Conservation (phyloP, 2,329 filamentous ascomycete species). For the Emericellopsis cladophorae region DNA sequence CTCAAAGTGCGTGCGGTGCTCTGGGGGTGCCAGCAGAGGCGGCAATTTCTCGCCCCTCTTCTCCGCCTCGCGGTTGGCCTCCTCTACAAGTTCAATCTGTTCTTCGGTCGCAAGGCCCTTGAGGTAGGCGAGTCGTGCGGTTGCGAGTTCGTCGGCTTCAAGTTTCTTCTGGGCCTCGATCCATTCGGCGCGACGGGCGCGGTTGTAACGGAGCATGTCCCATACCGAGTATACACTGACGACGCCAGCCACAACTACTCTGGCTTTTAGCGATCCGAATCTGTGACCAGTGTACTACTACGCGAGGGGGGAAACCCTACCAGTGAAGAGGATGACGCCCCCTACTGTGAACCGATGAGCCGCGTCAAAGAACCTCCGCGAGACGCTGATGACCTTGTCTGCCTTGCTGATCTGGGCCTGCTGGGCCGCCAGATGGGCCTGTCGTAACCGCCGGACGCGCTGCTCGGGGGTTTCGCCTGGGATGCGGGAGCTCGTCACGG, state of each 20-base stretch:
- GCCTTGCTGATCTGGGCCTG: conserved; percentile 40
- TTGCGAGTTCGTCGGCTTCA: conserved; percentile 40
- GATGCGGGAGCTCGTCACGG: conserved; percentile 6
- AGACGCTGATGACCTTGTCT: conserved; percentile 34
- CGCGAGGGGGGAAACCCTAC: conserved; percentile 22
- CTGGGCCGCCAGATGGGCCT: conserved; percentile 54
- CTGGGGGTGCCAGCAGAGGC: conserved; percentile 33
- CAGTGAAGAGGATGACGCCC: conserved; percentile 42
- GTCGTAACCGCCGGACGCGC: conserved; percentile 55
- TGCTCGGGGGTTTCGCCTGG: conserved; percentile 53
- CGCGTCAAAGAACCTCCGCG: conserved; percentile 38
- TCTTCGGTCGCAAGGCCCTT: conserved; percentile 42
- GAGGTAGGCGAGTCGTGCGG: conserved; percentile 48
- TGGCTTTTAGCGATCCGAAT: neutral
- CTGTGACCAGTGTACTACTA: neutral
- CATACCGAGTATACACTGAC: conserved; percentile 45
- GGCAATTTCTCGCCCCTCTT: conserved; percentile 33
- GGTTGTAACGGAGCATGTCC: conserved; percentile 51
- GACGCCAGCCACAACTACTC: conserved; percentile 37
- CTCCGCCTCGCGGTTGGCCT: conserved; percentile 36
- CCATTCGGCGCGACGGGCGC: conserved; percentile 46
- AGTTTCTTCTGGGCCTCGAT: conserved; percentile 39
- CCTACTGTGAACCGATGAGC: conserved; percentile 43
- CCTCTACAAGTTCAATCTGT: conserved; percentile 43
- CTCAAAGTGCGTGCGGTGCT: conserved; percentile 21